These are phyloP conservation scores for Emiliania huxleyi DNA, from an alignment of 78 protist species.

Conservation along the genomic window DNA sequence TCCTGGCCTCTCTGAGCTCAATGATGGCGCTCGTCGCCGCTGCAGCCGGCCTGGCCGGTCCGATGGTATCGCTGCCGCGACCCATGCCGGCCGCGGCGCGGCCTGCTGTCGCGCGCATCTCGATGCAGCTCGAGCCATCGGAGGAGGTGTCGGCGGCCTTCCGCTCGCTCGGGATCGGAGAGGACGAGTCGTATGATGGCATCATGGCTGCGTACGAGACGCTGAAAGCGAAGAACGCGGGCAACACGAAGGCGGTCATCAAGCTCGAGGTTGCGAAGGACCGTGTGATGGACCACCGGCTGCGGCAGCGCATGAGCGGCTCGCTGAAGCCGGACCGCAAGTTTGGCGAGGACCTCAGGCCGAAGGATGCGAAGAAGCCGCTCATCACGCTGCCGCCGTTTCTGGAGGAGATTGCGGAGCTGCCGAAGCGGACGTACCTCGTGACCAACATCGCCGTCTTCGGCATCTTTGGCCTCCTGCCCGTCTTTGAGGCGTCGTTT, in stretches of 20 bases:
- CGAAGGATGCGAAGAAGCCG: not conserved
- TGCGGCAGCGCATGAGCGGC: conserved; percentile 11
- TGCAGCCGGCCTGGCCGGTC: too few species aligned
- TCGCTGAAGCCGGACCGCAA: not conserved
- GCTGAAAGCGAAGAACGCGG: not conserved
- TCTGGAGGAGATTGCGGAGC: not conserved
- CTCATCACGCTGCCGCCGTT: not conserved
- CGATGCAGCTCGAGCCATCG: too few species aligned
- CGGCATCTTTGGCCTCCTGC: not conserved
- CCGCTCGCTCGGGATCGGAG: not conserved
- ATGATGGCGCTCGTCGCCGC: too few species aligned
- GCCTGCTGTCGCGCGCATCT: too few species aligned
- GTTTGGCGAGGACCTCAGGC: not conserved
- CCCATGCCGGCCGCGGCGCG: too few species aligned
- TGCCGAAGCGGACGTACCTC: not conserved
- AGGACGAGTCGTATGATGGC: not conserved
- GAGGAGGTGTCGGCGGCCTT: not conserved
- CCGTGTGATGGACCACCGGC: not conserved
- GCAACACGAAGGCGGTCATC: not conserved
- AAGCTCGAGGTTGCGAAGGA: conserved; percentile 22
- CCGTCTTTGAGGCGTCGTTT: not conserved
- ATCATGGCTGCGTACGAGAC: not conserved
- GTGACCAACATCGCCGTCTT: not conserved
- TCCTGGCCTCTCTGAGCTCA: too few species aligned
- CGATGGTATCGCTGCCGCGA: too few species aligned